Percentiles rank a stretch among this genome's conserved stretches.
phyloP scores from a whole-genome alignment of 108 stramenopile species.

The Fistulifera pelliculosa region DNA sequence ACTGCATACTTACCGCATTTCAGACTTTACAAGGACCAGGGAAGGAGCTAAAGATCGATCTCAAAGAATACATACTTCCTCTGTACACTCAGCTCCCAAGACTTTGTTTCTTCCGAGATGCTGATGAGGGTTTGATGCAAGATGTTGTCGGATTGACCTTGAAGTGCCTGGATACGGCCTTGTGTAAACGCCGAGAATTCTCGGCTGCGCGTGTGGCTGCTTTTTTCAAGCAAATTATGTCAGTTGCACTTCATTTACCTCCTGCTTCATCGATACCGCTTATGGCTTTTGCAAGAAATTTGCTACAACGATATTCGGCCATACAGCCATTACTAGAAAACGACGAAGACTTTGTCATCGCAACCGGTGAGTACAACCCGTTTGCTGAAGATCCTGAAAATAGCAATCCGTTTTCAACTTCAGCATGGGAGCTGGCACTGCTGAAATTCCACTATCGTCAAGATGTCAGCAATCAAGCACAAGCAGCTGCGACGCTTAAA shows the following conservation, averaged over 20 bases:
- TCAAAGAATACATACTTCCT: slow-evolving; percentile 73
- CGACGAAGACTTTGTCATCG: slow-evolving; percentile 69
- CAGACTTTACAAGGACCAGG: slow-evolving; percentile 83
- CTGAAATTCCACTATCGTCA: slow-evolving; percentile 64
- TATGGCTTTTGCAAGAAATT: slow-evolving; percentile 64
- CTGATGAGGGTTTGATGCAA: slow-evolving; percentile 17
- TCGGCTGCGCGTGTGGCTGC: slow-evolving; percentile 65
- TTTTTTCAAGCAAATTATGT: slow-evolving; percentile 63
- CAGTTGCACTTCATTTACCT: slow-evolving; percentile 57
- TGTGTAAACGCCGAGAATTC: slow-evolving; percentile 69
- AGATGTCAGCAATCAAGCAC: slow-evolving; percentile 38
- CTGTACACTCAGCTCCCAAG: slow-evolving; percentile 60
- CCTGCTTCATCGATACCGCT: slow-evolving; percentile 59
- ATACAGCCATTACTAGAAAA: slow-evolving; percentile 67
- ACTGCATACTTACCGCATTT: slow-evolving; percentile 73
- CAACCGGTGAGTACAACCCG: slow-evolving; percentile 58
- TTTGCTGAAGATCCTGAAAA: slow-evolving; percentile 74
- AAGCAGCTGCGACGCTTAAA: slow-evolving; percentile 36
- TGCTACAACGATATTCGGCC: slow-evolving; percentile 58
- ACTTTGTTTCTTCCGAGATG: slow-evolving; percentile 1
- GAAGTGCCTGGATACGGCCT: slow-evolving; percentile 62
- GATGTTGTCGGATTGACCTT: slow-evolving; percentile 35
- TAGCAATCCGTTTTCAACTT: slow-evolving; percentile 70
- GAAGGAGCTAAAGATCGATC: slow-evolving; percentile 69
- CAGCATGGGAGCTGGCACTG: slow-evolving; percentile 69